Evolutionary conservation across 2,329 filamentous ascomycete species (phyloP).

Genomic region (Pyrenophora seminiperda): DNA sequence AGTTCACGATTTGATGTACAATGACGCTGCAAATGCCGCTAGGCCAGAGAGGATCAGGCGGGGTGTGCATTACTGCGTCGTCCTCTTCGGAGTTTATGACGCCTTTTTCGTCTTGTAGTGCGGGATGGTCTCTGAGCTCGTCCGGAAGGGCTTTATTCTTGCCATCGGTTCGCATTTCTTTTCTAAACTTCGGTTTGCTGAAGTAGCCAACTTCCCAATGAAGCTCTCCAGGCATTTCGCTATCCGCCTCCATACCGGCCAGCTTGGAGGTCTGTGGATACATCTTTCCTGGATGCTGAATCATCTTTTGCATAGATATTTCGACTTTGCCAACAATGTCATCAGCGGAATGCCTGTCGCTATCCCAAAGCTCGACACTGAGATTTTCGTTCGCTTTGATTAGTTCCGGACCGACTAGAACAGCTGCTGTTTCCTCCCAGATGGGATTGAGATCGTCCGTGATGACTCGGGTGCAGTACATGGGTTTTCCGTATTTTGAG

Average conservation of each 20-base stretch:
- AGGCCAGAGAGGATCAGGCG: constrained; percentile 95
- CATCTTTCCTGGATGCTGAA: constrained; percentile 92
- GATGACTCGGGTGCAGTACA: constrained; percentile 96
- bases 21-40: constrained; percentile 86
- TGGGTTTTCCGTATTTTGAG: constrained; percentile 95
- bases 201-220: constrained; percentile 98
- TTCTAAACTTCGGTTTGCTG: constrained; percentile 84
- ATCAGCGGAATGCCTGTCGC: constrained; percentile 87
- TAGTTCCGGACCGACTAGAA: constrained; percentile 85
- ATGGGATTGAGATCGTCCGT: constrained; percentile 92
- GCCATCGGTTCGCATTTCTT: constrained; percentile 83
- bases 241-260: constrained; percentile 79
- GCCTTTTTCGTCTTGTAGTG: constrained; percentile 88
- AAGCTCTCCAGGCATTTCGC: constrained; percentile 87
- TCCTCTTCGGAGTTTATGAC: constrained; percentile 73
- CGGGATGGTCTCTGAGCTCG: constrained; percentile 72
- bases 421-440: constrained; percentile 84
- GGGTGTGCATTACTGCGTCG: constrained; percentile 85
- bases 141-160: constrained; percentile 78
- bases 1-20: constrained; percentile 91
- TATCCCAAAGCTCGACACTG: constrained; percentile 95
- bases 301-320: constrained; percentile 90
- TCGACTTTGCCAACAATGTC: constrained; percentile 96
- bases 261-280: constrained; percentile 86
- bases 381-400: constrained; percentile 94